phyloP scores from a whole-genome alignment of 139 green algal genomes.

The Spirogloea muscicola region DNA sequence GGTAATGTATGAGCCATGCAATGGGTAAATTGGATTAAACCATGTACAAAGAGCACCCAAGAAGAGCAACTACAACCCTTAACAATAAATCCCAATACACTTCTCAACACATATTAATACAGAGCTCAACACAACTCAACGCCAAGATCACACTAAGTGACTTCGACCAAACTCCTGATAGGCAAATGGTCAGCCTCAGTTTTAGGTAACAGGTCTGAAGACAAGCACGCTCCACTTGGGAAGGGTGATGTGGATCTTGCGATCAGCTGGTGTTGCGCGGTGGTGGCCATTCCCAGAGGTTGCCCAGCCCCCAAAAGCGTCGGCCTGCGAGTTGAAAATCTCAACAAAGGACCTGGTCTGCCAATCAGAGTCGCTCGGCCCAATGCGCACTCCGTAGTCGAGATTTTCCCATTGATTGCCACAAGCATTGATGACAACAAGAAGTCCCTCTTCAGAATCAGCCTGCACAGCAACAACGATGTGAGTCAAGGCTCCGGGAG shows the following conservation, averaged over 20 bases:
- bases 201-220: no score
- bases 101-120: no score
- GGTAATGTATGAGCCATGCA: no score
- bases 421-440: slow-evolving; percentile 46
- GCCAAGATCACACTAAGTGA: no score
- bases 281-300: slow-evolving; percentile 27
- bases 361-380: background rate
- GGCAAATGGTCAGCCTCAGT: no score
- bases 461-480: slow-evolving; percentile 20
- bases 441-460: slow-evolving; percentile 7
- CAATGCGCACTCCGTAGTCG: slow-evolving; percentile 34
- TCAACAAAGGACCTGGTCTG: slow-evolving; percentile 33
- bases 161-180: no score
- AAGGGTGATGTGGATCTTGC: slow-evolving; percentile 35
- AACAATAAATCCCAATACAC: no score
- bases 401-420: slow-evolving; percentile 34
- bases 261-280: background rate
- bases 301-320: slow-evolving; percentile 40
- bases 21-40: no score
- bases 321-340: slow-evolving; percentile 46
- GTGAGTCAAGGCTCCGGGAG: no score
- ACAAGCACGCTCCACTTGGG: slow-evolving; percentile 45
- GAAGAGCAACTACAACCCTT: no score
- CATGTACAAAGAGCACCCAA: no score
- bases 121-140: no score